phyloP scores from a whole-genome alignment of 371 early-diverging fungal genomes.

The Nematocida major region DNA sequence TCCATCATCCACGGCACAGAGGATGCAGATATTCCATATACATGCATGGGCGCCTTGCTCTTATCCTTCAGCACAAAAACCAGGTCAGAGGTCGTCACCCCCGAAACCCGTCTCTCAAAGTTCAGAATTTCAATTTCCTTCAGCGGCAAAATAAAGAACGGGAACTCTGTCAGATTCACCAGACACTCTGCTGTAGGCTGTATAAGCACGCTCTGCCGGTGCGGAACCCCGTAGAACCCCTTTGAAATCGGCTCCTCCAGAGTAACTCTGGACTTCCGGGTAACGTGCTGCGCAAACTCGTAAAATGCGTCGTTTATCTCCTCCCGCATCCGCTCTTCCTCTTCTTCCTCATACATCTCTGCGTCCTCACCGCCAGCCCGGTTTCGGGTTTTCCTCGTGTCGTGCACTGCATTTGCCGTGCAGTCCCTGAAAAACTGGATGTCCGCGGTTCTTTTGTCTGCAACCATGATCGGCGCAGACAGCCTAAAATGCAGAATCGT shows the following conservation, averaged over 20 bases:
- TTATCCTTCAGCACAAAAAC: conserved; percentile 94
- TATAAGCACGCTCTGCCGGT: conserved; percentile 79
- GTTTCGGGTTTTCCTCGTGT: conserved; percentile 81
- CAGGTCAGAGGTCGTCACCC: conserved; percentile 94
- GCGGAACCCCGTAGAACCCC: conserved; percentile 88
- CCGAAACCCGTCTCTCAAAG: conserved; percentile 91
- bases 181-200: conserved; percentile 92
- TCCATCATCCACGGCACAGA: conserved; percentile 88
- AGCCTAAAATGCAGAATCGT: conserved; percentile 89
- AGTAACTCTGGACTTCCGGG: conserved; percentile 70
- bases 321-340: conserved; percentile 82
- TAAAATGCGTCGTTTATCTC: conserved; percentile 88
- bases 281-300: conserved; percentile 79
- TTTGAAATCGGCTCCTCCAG: conserved; percentile 86
- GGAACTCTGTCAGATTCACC: conserved; percentile 88
- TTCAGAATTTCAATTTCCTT: conserved; percentile 90
- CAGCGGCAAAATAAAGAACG: conserved; percentile 82
- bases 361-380: conserved; percentile 68
- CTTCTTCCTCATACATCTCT: conserved; percentile 93
- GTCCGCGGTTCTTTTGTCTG: conserved; percentile 83
- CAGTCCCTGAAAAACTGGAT: conserved; percentile 97
- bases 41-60: conserved; percentile 76
- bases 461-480: conserved; percentile 85
- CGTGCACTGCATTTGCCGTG: conserved; percentile 81
- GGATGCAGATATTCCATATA: conserved; percentile 85